Evolutionary conservation across 2,329 filamentous ascomycete species (phyloP), one percentile per base, ranked within the genome.

Genomic region (Fusarium domesticum): DNA sequence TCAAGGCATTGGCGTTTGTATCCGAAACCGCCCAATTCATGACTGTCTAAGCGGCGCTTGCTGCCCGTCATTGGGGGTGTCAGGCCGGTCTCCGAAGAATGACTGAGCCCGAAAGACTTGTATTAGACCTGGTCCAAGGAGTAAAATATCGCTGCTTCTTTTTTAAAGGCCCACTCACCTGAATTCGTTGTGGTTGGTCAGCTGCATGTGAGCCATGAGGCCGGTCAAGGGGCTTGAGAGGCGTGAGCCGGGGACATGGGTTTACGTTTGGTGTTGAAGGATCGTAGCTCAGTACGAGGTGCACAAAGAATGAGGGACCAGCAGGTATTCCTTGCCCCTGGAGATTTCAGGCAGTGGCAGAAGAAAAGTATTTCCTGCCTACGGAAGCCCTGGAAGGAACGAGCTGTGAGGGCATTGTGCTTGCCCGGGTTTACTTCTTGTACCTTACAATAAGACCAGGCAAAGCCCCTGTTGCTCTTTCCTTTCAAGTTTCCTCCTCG

Each of bases 391-490:
- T 12, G 8, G 7, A 10, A 3, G 7, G 4, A 4, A 28, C 10
- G 4, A 28, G 14, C 14, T 28, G 23, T 6, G 23, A 28, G 23
- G 23, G 7, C 23, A 10, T 10, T 28, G 23, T 28, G 23, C 23
- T 10, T 12, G 23, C 8, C 10, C 10, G 4, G 23, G 23, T n/a
- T n/a, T n/a, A n/a, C n/a, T n/a, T n/a, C n/a, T n/a, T n/a, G n/a
- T n/a, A n/a, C n/a, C n/a, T n/a, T n/a, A n/a, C 34, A 51, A 40
- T n/a, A 35, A 33, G 43, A 43, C 37, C 47, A 52, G 48, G 47
- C 47, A 54, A 28, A 19, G 39, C 44, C 48, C 16, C 18, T 37
- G 35, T 34, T 39, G 40, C 47, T 36, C 46, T 34, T 37, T 48
- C 51, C 42, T 48, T 45, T 43, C 41, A 28, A 28, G n/a, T 20